Base-by-base conservation (phyloP, 495 filamentous ascomycete genomes). In the Penicillium manginii region DNA sequence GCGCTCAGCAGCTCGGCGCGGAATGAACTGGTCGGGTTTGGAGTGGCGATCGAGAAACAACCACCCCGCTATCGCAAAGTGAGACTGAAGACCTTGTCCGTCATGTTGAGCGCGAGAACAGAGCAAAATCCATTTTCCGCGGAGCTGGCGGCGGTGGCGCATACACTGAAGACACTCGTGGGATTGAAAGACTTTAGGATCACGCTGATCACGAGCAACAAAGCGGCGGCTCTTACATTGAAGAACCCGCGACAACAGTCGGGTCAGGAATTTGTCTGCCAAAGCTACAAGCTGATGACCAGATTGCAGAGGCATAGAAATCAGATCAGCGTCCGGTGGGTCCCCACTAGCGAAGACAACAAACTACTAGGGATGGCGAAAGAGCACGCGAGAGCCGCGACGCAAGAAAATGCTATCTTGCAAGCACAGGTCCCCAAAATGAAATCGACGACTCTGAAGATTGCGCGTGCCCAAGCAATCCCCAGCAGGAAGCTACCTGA, bases 281-380 rank as follows among this genome's bases (percentile, higher is more conserved):
- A 21, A 19, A 45, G 8, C n/a, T 45, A 45, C 40, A 45, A 45
- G 17, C 18, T 45, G 40, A 17, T 45, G 40, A 45, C n/a, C 19
- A 45, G 40, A 45, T n/a, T 45, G 40, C 40, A 19, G 40, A 45
- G 10, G 18, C 12, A 45, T 19, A n/a, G 40, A 45, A 45, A 45
- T 19, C 40, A 19, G n/a, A 19, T 45, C 40, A 19, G 4, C 18
- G 18, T 45, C 40, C 40, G 15, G 15, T 45, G 40, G 40, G 10
- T 21, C 40, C 40, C 40, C n/a, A 45, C 40, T 9, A 45, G 40
- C 40, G 40, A 45, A 19, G 40, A 45, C 40, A 45, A 45, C 18
- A 45, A 45, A 45, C 40, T 45, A n/a, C 17, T 45, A 45, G 14
- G 40, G 12, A n/a, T 45, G 40, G 40, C 40, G 15, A 45, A 45